Base-by-base conservation (phyloP, 23 red algal species). In the Chondrus crispus region DNA sequence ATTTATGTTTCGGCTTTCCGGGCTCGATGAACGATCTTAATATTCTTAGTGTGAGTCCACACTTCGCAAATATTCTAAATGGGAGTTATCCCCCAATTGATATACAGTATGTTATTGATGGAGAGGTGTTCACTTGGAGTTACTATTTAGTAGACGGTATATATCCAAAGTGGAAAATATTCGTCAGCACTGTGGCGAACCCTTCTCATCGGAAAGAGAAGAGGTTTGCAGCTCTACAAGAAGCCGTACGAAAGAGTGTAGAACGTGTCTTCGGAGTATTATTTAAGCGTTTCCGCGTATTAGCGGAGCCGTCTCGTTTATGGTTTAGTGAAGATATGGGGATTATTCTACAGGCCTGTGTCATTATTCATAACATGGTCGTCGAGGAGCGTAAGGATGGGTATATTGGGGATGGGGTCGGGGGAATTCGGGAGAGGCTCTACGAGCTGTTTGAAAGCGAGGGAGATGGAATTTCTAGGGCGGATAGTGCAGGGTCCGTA, bases 201-300 rank as follows among this genome's bases (percentile, higher is more conserved):
- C 66, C 1, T 16, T 46, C 18, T 0, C 41, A 10, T 16, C 8
- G 19, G 30, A 39, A 13, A 10, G 64, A 75, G 24, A 13, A 88
- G 33, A 30, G 10, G 18, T 88, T 77, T 2, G 33, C 30, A 18
- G 12, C 12, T 28, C n/a, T 57, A 13, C 84, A 88, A 47, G 84
- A 88, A 2, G 66, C 19, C 12, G 0, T 78, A 6, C 8, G 85
- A 48, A 89, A 89, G 26, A 2, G 43, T 36, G 49, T 62, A 0
- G 68, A 89, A 60, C 86, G 86, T 37, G 33, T 90, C 13, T 90
- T 57, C 71, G 70, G 43, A 35, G 86, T 90, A 9, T 60, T 90
- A 2, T 60, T 58, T 47, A 60, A 41, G 2, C 51, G 35, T 38
- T 80, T 62, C 9, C 29, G 80, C 0, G 24, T 90, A 36, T 16